A percentile compares a stretch with the other conserved stretches of the same genome.
Conservation (phyloP, 2,329 filamentous ascomycete species). For the Calonectria hawksworthii region DNA sequence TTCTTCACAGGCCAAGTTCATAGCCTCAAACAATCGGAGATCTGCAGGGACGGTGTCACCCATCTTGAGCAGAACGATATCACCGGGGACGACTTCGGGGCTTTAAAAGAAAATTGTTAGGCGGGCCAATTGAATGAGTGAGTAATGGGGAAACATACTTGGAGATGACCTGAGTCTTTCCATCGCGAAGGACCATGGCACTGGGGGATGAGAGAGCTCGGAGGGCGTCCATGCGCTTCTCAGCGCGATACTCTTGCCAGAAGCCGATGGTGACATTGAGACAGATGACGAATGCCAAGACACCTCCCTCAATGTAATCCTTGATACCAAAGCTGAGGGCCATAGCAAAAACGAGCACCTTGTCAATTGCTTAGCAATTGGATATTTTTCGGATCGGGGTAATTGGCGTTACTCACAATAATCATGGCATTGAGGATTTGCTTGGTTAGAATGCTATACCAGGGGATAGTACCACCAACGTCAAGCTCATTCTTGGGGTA, state of each 20-base stretch:
- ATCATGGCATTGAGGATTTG: slow-evolving; percentile 86
- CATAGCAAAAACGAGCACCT: slow-evolving; percentile 86
- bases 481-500: slow-evolving; percentile 80
- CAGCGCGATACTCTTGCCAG: slow-evolving; percentile 74
- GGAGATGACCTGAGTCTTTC: slow-evolving; percentile 68
- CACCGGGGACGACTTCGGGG: slow-evolving; percentile 78
- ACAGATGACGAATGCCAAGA: slow-evolving; percentile 76
- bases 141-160: slow-evolving; percentile 60
- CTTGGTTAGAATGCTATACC: slow-evolving; percentile 80
- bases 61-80: slow-evolving; percentile 76
- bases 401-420: slow-evolving; percentile 61
- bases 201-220: slow-evolving; percentile 74
- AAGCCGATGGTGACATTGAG: slow-evolving; percentile 80
- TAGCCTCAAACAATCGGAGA: slow-evolving; percentile 76
- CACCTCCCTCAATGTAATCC: slow-evolving; percentile 77
- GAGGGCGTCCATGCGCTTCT: slow-evolving; percentile 77
- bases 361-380: slow-evolving; percentile 8
- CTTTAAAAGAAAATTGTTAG: slow-evolving; percentile 50
- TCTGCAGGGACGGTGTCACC: slow-evolving; percentile 84
- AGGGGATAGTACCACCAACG: slow-evolving; percentile 74
- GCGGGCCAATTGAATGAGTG: neutral
- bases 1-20: slow-evolving; percentile 87
- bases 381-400: neutral
- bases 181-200: slow-evolving; percentile 72
- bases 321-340: slow-evolving; percentile 76